Percentiles rank a stretch among this genome's conserved stretches.
Conservation (phyloP, 805 yeast genomes). For the Alloascoidea africana region DNA sequence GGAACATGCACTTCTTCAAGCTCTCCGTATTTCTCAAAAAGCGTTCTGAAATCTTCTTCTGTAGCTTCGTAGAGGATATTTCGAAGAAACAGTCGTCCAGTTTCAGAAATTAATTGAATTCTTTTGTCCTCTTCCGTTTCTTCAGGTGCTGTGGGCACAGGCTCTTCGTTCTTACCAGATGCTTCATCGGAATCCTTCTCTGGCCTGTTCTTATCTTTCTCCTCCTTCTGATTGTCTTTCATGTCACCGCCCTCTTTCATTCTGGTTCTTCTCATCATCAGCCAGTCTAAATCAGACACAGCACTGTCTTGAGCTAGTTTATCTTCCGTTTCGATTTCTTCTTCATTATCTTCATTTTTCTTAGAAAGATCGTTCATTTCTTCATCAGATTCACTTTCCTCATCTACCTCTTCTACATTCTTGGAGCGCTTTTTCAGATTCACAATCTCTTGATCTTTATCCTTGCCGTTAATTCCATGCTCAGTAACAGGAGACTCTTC, state of each 20-base stretch:
- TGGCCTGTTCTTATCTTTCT: conserved; percentile 8
- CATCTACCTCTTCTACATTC: conserved; percentile 7
- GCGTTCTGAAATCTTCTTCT: conserved; percentile 57
- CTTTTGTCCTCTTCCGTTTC: conserved; percentile 30
- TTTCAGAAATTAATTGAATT: conserved; percentile 35
- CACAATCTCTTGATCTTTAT: conserved; percentile 25
- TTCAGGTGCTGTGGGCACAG: conserved; percentile 12
- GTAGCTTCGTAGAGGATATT: conserved; percentile 69
- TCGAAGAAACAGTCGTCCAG: conserved; percentile 80
- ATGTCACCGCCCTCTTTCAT: conserved; percentile 46
- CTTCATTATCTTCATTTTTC: conserved; percentile 5
- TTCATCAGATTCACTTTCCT: conserved; percentile 14
- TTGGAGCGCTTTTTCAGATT: conserved; percentile 4
- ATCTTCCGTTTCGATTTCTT: conserved; percentile 6
- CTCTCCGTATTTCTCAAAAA: conserved; percentile 56
- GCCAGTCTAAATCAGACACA: conserved; percentile 78
- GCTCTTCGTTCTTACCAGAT: conserved; percentile 4
- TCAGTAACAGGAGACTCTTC: conserved; percentile 16
- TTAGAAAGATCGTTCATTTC: conserved; percentile 8
- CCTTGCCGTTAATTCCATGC: conserved; percentile 31
- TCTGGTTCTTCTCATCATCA: conserved; percentile 57
- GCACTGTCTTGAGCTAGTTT: conserved; percentile 29
- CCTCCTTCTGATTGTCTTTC: conserved; percentile 13
- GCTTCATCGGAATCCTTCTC: conserved; percentile 6
- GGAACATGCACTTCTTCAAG: conserved; percentile 89